Conservation (phyloP, 768 basidiomycete genomes). For the Agrocybe pediades region DNA sequence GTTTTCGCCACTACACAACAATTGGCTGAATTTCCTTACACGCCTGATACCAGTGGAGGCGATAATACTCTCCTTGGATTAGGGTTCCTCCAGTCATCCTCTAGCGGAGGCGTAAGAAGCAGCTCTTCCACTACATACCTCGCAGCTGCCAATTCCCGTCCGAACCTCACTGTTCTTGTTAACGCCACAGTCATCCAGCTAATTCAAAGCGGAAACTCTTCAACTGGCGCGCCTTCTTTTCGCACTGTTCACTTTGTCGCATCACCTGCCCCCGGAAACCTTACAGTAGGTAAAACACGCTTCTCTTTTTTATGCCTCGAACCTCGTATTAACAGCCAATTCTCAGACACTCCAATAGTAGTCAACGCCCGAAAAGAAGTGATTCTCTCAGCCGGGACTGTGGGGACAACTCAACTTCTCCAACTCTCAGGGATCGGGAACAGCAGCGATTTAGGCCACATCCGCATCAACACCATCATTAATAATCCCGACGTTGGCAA, state of each 20-base stretch:
- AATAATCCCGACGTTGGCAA: slow-evolving; percentile 22
- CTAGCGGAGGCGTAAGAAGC: slow-evolving; percentile 33
- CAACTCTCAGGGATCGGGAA: slow-evolving; percentile 25
- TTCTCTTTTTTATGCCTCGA: not conserved
- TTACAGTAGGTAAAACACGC: not conserved
- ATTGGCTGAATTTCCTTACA: slow-evolving; percentile 35
- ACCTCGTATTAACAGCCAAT: not conserved
- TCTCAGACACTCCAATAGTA: slow-evolving; percentile 9
- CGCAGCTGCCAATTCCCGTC: slow-evolving; percentile 24
- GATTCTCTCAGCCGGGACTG: slow-evolving; percentile 22
- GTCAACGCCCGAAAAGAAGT: slow-evolving; percentile 19
- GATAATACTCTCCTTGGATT: slow-evolving; percentile 29
- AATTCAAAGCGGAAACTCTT: slow-evolving; percentile 16
- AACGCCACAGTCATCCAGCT: slow-evolving; percentile 32
- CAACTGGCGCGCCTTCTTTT: slow-evolving; percentile 19
- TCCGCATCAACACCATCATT: slow-evolving; percentile 15
- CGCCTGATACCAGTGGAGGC: slow-evolving; percentile 34
- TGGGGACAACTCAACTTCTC: slow-evolving; percentile 23
- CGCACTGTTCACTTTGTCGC: slow-evolving; percentile 19
- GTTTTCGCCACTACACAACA: slow-evolving; percentile 37
- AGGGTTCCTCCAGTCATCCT: slow-evolving; percentile 35
- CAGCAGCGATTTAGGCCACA: slow-evolving; percentile 8
- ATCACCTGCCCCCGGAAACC: not conserved
- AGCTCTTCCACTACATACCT: slow-evolving; percentile 40
- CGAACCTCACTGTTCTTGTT: slow-evolving; percentile 37